Evolutionary conservation across 169 alveolate species (phyloP), one percentile per base, ranked within the genome.

Genomic region (Plasmodium vivax): DNA sequence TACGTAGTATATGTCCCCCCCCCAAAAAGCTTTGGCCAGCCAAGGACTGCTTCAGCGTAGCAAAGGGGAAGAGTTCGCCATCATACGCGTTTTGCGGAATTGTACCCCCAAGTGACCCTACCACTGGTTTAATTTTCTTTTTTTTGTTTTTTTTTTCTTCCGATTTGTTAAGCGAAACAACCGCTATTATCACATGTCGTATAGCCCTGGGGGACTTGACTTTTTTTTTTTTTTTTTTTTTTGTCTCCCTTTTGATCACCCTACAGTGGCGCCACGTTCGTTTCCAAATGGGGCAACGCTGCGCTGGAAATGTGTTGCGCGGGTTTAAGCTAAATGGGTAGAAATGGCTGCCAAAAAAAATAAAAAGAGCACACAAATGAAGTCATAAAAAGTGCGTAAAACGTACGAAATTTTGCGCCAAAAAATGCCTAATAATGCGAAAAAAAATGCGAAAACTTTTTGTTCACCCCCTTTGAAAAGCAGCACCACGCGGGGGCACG

Each of bases 191-290:
- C 54, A 38, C n/a, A 72, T 72, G 36, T 38, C 19, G 23, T 32
- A n/a, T 16, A 72, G 16, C 36, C 41, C 36, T 72, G 41, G 12
- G 23, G 81, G 16, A 43, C 41, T 32, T 77, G 27, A 23, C 27
- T 23, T 23, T 30, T 77, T 34, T 77, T 38, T 82, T 82, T 82
- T 82, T 38, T 82, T 82, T 82, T 23, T 12, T 68, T 23, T 68
- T 56, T 41, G 56, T 82, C 88, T 82, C 88, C 88, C 88, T 82
- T 82, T 82, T 82, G 88, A 82, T 82, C 88, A 82, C 88, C 43
- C 77, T 30, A 81, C 62, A 81, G 30, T 16, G 12, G 14, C 68
- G 68, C 75, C 34, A 6, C 16, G 41, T 12, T 30, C 36, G 14
- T 68, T 68, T 68, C 79, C 79, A 30, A 68, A 68, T 68, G 12